These are phyloP conservation scores for Ramaria rubella DNA, from an alignment of 768 basidiomycete genomes.

Conservation along the genomic window DNA sequence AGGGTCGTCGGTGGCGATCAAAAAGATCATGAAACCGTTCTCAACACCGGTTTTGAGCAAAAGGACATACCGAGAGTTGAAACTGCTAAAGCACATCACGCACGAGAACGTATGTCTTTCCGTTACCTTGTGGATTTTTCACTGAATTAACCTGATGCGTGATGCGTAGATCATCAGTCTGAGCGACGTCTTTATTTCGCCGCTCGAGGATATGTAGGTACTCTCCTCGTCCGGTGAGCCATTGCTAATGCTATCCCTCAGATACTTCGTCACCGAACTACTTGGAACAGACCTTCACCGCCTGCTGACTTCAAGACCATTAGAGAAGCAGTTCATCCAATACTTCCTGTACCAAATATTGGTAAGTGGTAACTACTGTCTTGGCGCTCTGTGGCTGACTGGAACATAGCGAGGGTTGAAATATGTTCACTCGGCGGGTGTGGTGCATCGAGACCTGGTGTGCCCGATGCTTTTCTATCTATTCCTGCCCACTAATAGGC, in stretches of 20 bases:
- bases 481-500: neutral
- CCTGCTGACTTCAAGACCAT: conserved; percentile 87
- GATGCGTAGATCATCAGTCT: conserved; percentile 85
- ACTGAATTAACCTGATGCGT: neutral
- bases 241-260: conserved; percentile 26
- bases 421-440: conserved; percentile 98
- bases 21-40: conserved; percentile 99
- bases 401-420: conserved; percentile 80
- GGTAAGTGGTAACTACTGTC: conserved; percentile 38
- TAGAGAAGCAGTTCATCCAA: conserved; percentile 99
- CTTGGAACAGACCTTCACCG: conserved; percentile 98
- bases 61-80: conserved; percentile 95
- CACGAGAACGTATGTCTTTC: conserved; percentile 80
- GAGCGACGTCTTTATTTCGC: conserved; percentile 98
- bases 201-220: conserved; percentile 92
- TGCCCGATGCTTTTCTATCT: conserved; percentile 22
- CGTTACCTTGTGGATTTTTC: conserved; percentile 2
- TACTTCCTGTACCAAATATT: conserved; percentile 99
- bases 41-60: conserved; percentile 97
- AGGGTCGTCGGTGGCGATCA: conserved; percentile 91
- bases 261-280: conserved; percentile 98
- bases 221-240: neutral
- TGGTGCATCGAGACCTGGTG: conserved; percentile 94
- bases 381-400: conserved; percentile 8
- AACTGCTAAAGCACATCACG: conserved; percentile 96